These are phyloP conservation scores for Podila clonocystis DNA, from an alignment of 192 early-diverging fungal genomes.

Conservation along the genomic window DNA sequence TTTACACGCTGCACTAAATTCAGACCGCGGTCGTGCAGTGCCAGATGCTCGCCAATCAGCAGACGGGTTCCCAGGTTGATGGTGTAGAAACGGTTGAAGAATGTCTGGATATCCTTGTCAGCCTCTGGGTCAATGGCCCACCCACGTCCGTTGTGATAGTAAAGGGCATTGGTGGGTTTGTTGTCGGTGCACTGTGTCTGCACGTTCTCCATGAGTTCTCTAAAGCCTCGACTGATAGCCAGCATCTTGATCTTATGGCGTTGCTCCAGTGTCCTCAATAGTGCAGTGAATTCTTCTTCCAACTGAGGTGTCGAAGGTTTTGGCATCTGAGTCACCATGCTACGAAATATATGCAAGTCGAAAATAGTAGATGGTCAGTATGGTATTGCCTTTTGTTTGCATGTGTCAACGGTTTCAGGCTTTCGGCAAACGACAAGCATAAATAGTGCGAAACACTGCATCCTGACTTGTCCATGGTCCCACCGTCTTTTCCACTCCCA, in stretches of 20 bases:
- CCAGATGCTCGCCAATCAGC: slow-evolving; percentile 67
- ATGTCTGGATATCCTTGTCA: slow-evolving; percentile 59
- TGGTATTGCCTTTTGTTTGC: background rate
- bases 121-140: slow-evolving; percentile 55
- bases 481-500: background rate
- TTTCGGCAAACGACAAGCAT: background rate
- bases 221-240: slow-evolving; percentile 42
- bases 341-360: slow-evolving; percentile 47
- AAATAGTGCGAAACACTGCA: background rate
- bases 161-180: slow-evolving; percentile 45
- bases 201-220: slow-evolving; percentile 21
- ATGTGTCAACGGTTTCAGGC: background rate
- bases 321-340: slow-evolving; percentile 53
- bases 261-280: slow-evolving; percentile 36
- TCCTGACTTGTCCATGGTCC: background rate
- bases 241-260: slow-evolving; percentile 44
- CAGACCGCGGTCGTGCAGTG: slow-evolving; percentile 61
- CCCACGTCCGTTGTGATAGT: slow-evolving; percentile 56
- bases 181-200: slow-evolving; percentile 53
- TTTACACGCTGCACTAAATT: slow-evolving; percentile 67
- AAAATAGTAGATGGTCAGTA: slow-evolving; percentile 48
- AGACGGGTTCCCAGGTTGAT: slow-evolving; percentile 71
- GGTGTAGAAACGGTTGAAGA: slow-evolving; percentile 70
- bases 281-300: slow-evolving; percentile 42
- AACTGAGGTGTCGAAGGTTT: slow-evolving; percentile 48